Evolutionary conservation across 495 filamentous ascomycete species (phyloP), one percentile per base, ranked within the genome.

Genomic region (Xylaria longipes): DNA sequence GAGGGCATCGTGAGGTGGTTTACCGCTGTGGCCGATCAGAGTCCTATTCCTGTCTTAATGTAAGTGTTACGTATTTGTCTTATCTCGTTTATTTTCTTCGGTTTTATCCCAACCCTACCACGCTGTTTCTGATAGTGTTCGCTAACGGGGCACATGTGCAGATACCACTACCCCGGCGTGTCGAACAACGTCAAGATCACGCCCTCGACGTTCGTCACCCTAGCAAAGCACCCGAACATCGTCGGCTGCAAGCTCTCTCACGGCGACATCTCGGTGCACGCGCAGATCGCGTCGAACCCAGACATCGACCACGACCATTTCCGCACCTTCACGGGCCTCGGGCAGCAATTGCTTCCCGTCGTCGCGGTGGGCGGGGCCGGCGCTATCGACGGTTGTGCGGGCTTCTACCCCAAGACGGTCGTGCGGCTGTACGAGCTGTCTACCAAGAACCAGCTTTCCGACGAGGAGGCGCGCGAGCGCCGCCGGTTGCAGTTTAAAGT

Each of bases 231-330:
- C 73, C 82, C 82, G 20, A 89, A 89, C 64, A 89, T 92, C 65
- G 89, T 91, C 1, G 90, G 90, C 46, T 89, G 87, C 79, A 91
- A 92, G 80, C 88, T 92, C 76, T 91, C 89, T 6, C 90, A 92
- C 74, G 89, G 88, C 68, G 87, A 89, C 62, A 83, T 91, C 56
- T 87, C 87, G 17, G 82, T 85, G 68, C 90, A 91, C 73, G 80
- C 87, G 8, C 89, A 88, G 65, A 86, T 92, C 46, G 85, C 86
- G 8, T 80, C 84, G 27, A 82, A 82, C 62, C 86, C 85, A 0
- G 73, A 72, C 27, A 84, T 85, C 58, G 82, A 88, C 75, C 84
- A 86, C 43, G 74, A 82, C 41, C 68, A 81, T 33, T 92, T 92
- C 80, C 84, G 84, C 54, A 84, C 87, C 52, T 92, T 87, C 80